Base-by-base conservation (phyloP, 495 filamentous ascomycete species). In the Penicillium alfredii region DNA sequence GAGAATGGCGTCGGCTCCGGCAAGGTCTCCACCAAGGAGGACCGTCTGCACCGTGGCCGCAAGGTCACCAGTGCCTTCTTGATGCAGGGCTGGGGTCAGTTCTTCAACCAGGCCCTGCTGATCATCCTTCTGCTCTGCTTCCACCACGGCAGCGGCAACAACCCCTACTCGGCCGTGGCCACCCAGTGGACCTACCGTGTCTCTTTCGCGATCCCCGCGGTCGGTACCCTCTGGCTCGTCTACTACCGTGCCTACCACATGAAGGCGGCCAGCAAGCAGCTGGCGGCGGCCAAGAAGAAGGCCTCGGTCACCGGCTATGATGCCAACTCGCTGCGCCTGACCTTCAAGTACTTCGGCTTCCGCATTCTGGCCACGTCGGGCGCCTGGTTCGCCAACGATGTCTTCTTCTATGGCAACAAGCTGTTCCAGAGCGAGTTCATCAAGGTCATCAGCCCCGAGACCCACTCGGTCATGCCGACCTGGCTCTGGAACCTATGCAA, bases 401-500 rank as follows among this genome's bases (percentile, higher is more conserved):
- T 95, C 12, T 94, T 95, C 75, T 95, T 95, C 69, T 95, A 95
- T 63, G 88, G 88, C 46, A 95, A 94, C 82, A 94, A 94, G 75
- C 80, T 95, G 23, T 95, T 95, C 73, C 87, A 93, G 64, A 72
- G 71, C 45, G 75, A 88, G 55, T 95, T 95, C 61, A 93, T 94
- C 54, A 61, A 48, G 1, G 80, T 85, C 51, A 77, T 94, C 38
- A 80, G 78, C 36, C 71, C 72, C 8, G 48, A 61, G 20, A 67
- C 72, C 41, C 56, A 63, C 1, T 84, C 81, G 0, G 73, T 94
- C 45, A 82, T 93, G 80, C 77, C 77, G 4, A 76, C 68, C 26
- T 95, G 88, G 88, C 67, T 86, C n/a, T 95, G 84, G 77, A 93
- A 87, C 63, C 63, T 94, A 60, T 63, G 80, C 66, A 95, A 95